Base-by-base conservation (phyloP, 2,329 filamentous ascomycete species). In the Penicillium sclerotigenum region DNA sequence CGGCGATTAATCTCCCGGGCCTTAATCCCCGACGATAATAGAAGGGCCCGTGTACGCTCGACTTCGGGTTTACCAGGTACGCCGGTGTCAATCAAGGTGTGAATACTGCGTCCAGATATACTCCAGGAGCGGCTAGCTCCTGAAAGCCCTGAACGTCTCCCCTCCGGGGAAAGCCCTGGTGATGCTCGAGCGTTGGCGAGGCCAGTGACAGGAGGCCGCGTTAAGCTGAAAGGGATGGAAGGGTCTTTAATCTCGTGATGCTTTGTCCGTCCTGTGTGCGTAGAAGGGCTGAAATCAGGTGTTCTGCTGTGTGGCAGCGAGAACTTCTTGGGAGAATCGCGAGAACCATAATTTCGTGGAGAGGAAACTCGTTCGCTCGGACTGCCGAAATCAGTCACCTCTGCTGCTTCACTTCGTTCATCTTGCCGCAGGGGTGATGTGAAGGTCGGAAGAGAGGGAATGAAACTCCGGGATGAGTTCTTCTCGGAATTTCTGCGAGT, bases 21-120 rank as follows among this genome's bases (percentile, higher is more conserved):
- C 75, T 95, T 96, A 68, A 97, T 87, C n/a, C 91, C 92, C 0
- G 91, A 90, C 60, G 87, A 89, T 22, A 96, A 79, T 38, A 96
- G 83, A 9, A 95, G 79, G 0, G 90, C 84, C 55, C 86, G 83
- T 2, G 92, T 81, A n/a, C 91, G 86, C 16, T 89, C 88, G 51
- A 96, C 82, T 64, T 97, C 93, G n/a, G 84, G 83, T 64, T 82
- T 85, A 10, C 81, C 86, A 29, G 89, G 68, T 3, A 71, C 59
- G 4, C 65, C 72, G 11, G 67, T 72, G 47, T 71, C 72, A 16
- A 68, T 67, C 6, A 70, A 66, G 6, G 65, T 66, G 22, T 76
- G 69, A 16, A 77, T 68, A 60, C 71, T 74, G 59, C 76, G 77
- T 57, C 83, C 79, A 22, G 81, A 80, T 47, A 86, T 84, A 63